Evolutionary conservation across 2,329 filamentous ascomycete species (phyloP).

Genomic region (Colletotrichum sp.): DNA sequence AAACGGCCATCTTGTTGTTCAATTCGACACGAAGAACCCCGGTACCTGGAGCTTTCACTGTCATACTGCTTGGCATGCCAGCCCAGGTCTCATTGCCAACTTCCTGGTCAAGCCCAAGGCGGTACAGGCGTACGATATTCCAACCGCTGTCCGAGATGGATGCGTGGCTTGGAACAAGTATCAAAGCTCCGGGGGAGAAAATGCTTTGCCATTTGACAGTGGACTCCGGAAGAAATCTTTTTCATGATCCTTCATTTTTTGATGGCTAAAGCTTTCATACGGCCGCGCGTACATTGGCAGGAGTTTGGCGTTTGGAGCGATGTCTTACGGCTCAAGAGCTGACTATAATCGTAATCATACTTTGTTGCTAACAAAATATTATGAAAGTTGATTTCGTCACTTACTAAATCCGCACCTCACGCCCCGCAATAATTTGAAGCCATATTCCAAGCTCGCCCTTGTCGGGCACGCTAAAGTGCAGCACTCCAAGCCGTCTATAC

Average conservation of each 20-base stretch:
- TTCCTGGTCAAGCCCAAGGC: constrained; percentile 2
- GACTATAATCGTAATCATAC: not conserved
- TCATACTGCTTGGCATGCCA: constrained; percentile 58
- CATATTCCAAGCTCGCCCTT: not conserved
- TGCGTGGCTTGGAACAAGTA: constrained; percentile 7
- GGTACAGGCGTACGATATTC: not conserved
- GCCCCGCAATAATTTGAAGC: not conserved
- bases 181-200: not conserved
- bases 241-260: not conserved
- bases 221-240: not conserved
- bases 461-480: not conserved
- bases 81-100: constrained; percentile 14
- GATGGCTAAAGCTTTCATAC: not conserved
- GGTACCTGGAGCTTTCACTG: constrained; percentile 48
- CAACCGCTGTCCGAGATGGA: not conserved
- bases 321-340: not conserved
- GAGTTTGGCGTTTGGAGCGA: not conserved
- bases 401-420: not conserved
- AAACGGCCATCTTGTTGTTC: constrained; percentile 46
- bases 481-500: not conserved
- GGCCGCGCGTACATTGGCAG: not conserved
- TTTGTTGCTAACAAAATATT: not conserved
- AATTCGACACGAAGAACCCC: constrained; percentile 48
- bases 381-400: not conserved
- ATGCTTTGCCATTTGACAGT: constrained; percentile 9